Base-by-base conservation (phyloP, 192 early-diverging fungal genomes). In the Funneliformis geosporum region DNA sequence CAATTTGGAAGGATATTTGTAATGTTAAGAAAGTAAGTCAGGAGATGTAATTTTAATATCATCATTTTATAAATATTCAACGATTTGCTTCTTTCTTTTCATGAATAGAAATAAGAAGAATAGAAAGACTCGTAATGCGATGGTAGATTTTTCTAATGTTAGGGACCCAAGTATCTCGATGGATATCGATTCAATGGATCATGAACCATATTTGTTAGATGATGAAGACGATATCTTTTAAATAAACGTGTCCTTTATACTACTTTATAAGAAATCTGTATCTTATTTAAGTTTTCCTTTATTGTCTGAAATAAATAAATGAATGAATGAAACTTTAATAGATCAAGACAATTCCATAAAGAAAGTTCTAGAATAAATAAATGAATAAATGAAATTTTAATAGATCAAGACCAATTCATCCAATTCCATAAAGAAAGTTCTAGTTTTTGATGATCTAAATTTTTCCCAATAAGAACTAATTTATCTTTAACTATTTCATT, bases 1-100 rank as follows among this genome's bases (percentile, higher is more conserved):
- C 93, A 94, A 80, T 86, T 89, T 16, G 88, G 90, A 79, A 81
- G 93, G n/a, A 85, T 94, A 5, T 79, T 92, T 46, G 88, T 89
- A 33, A 92, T 92, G 86, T 64, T 92, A 39, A 85, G 89, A 46
- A 93, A 92, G 88, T 90, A 86, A 68, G 84, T 42, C 4, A 6
- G 9, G 21, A 9, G 6, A 40, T 12, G 7, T 69, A 42, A 2
- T 43, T 42, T 38, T 68, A 14, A 10, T 33, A n/a, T n/a, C 9
- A 21, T 40, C 23, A 9, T 42, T 60, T 73, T 38, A 39, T 10
- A 33, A 18, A 40, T 14, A n/a, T 40, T 60, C 16, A 61, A 21
- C 18, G 25, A 21, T 39, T 40, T n/a, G n/a, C n/a, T n/a, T n/a
- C 18, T 21, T n/a, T 69, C 7, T 72, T 60, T 25, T 25, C 25